phyloP scores from a whole-genome alignment of 148 eudicot genomes.

The Drosera capensis region DNA sequence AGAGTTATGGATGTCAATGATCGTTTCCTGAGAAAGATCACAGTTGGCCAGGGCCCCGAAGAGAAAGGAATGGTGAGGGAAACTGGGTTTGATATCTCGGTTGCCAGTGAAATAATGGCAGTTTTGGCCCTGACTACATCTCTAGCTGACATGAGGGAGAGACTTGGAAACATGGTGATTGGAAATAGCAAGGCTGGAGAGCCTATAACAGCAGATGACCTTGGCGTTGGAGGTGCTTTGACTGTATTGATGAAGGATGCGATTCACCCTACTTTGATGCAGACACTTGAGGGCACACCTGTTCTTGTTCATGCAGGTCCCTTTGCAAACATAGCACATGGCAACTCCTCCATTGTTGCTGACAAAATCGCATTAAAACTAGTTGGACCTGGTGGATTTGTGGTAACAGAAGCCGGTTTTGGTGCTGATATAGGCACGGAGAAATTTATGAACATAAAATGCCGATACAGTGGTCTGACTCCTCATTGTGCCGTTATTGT shows the following conservation, averaged over 20 bases:
- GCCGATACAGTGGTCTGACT: slow-evolving; percentile 82
- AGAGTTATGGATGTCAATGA: slow-evolving; percentile 98
- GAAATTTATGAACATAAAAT: slow-evolving; percentile 99
- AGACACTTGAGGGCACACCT: slow-evolving; percentile 93
- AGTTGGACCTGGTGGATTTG: slow-evolving; percentile 91
- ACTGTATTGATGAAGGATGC: slow-evolving; percentile 96
- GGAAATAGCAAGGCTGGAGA: slow-evolving; percentile 91
- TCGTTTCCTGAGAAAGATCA: slow-evolving; percentile 83
- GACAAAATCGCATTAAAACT: slow-evolving; percentile 88
- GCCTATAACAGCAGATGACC: slow-evolving; percentile 86
- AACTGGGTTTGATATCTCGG: slow-evolving; percentile 94
- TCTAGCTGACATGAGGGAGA: slow-evolving; percentile 87
- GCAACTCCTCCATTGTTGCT: slow-evolving; percentile 93
- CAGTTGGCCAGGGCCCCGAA: slow-evolving; percentile 91
- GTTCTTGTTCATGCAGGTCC: slow-evolving; percentile 98
- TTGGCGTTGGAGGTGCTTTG: slow-evolving; percentile 88
- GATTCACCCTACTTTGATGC: slow-evolving; percentile 93
- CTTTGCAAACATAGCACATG: slow-evolving; percentile 96
- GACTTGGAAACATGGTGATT: slow-evolving; percentile 92
- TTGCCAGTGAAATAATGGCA: slow-evolving; percentile 99
- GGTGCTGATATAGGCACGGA: slow-evolving; percentile 97
- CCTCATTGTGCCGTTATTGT: slow-evolving; percentile 95
- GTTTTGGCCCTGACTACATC: slow-evolving; percentile 93
- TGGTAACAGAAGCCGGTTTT: slow-evolving; percentile 95
- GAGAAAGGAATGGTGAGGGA: slow-evolving; percentile 98